Evolutionary conservation across 441 rosid genomes (phyloP).

Genomic region (Pelargonium australe): DNA sequence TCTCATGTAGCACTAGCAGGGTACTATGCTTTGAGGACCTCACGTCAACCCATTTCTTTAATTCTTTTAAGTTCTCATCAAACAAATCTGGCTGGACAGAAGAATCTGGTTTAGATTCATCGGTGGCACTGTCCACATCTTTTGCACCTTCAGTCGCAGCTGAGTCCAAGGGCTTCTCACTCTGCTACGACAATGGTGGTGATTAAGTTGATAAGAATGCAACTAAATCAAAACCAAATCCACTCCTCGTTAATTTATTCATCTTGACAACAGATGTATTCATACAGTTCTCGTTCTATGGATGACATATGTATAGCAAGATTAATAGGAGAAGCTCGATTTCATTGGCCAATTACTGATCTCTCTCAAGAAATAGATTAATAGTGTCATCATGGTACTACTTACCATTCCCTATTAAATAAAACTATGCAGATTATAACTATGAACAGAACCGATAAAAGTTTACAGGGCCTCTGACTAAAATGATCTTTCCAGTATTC

Average conservation of each 20-base stretch:
- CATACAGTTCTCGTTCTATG: background rate
- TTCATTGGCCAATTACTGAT: background rate
- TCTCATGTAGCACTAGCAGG: conserved; percentile 70
- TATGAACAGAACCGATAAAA: too few relatives aligned
- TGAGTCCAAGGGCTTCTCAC: conserved; percentile 31
- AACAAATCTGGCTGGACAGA: conserved; percentile 45
- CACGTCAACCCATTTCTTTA: conserved; percentile 81
- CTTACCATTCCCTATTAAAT: too few relatives aligned
- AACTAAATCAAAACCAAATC: background rate
- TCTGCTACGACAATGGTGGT: conserved; percentile 16
- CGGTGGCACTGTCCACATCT: conserved; percentile 30
- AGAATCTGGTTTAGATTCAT: conserved; percentile 30
- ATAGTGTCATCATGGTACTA: too few relatives aligned
- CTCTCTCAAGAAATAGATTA: background rate
- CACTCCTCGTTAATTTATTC: background rate
- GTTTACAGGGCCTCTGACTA: too few relatives aligned
- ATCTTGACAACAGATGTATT: background rate
- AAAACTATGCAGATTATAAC: too few relatives aligned
- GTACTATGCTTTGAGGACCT: conserved; percentile 72
- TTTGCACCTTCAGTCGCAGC: conserved; percentile 32
- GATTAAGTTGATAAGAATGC: background rate
- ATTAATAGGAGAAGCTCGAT: too few relatives aligned
- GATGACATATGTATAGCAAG: too few relatives aligned
- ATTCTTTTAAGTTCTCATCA: conserved; percentile 72
- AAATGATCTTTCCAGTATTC: too few relatives aligned